These are phyloP conservation scores for Taphrina sp. DNA, from an alignment of 1,139 yeast genomes.

Conservation along the genomic window DNA sequence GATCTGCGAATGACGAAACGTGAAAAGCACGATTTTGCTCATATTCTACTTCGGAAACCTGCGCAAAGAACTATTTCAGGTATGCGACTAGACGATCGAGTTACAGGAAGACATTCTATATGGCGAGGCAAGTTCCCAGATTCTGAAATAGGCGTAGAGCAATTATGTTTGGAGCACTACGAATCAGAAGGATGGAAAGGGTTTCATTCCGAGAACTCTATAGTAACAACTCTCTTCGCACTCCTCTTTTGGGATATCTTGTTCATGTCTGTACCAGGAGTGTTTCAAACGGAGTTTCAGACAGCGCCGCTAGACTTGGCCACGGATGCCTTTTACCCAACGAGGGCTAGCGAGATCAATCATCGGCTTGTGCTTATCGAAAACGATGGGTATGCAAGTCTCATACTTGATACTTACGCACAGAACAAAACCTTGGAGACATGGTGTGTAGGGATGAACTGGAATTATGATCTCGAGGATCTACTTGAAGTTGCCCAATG, in stretches of 20 bases:
- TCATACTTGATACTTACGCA: slow-evolving; percentile 32
- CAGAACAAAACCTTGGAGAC: slow-evolving; percentile 38
- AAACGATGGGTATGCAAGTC: slow-evolving; percentile 32
- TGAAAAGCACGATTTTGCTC: slow-evolving; percentile 36
- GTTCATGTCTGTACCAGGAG: slow-evolving; percentile 39
- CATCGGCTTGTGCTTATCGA: slow-evolving; percentile 36
- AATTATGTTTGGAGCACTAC: slow-evolving; percentile 43
- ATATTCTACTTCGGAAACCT: slow-evolving; percentile 35
- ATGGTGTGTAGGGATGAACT: slow-evolving; percentile 42
- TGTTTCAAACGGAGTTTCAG: slow-evolving; percentile 45
- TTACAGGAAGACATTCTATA: slow-evolving; percentile 34
- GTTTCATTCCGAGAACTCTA: slow-evolving; percentile 45
- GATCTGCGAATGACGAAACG: slow-evolving; percentile 35
- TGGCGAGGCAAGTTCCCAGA: slow-evolving; percentile 34
- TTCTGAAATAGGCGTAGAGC: slow-evolving; percentile 43
- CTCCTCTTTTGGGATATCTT: slow-evolving; percentile 44
- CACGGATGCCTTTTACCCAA: slow-evolving; percentile 38
- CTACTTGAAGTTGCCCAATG: slow-evolving; percentile 42
- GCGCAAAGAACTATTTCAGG: slow-evolving; percentile 33
- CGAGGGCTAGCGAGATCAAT: slow-evolving; percentile 37
- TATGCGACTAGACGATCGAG: slow-evolving; percentile 31
- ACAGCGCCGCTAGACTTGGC: slow-evolving; percentile 43
- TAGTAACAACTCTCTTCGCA: slow-evolving; percentile 43
- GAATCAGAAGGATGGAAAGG: slow-evolving; percentile 43
- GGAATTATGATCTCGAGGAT: slow-evolving; percentile 42